Evolutionary conservation across 2,329 filamentous ascomycete genomes (phyloP).

Genomic region (Sordariomycetes sp.): DNA sequence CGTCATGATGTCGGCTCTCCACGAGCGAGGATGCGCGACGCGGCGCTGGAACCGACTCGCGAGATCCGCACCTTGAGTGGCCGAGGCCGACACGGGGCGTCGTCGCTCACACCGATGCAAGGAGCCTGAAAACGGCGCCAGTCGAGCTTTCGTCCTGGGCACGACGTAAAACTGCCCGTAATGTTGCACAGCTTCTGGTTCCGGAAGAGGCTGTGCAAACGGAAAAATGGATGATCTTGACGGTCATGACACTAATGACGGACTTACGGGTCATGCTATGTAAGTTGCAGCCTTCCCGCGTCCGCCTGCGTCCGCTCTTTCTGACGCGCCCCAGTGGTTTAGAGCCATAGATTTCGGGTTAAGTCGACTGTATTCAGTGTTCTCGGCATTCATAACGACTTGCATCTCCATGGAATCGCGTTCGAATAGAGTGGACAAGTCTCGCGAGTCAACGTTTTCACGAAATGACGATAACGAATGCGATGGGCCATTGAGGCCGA

Average conservation of each 20-base stretch:
- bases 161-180: constrained; percentile 5
- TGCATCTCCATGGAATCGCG: background rate
- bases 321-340: background rate
- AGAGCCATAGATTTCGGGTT: background rate
- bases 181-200: constrained; percentile 2
- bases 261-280: background rate
- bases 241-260: constrained; percentile 3
- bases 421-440: background rate
- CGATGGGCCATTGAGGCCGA: background rate
- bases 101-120: background rate
- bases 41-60: no score
- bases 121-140: background rate
- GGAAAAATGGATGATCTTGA: background rate
- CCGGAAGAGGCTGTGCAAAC: background rate
- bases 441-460: background rate
- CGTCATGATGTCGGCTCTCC: no score
- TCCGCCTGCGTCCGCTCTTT: background rate
- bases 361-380: background rate
- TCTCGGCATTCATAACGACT: background rate
- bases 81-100: background rate
- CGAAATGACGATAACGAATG: background rate
- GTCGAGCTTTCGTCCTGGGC: constrained; percentile 3
- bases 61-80: background rate
- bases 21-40: no score
- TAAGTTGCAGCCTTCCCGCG: background rate